Base-by-base conservation (phyloP, 148 eudicot genomes). In the Diospyros lotus region DNA sequence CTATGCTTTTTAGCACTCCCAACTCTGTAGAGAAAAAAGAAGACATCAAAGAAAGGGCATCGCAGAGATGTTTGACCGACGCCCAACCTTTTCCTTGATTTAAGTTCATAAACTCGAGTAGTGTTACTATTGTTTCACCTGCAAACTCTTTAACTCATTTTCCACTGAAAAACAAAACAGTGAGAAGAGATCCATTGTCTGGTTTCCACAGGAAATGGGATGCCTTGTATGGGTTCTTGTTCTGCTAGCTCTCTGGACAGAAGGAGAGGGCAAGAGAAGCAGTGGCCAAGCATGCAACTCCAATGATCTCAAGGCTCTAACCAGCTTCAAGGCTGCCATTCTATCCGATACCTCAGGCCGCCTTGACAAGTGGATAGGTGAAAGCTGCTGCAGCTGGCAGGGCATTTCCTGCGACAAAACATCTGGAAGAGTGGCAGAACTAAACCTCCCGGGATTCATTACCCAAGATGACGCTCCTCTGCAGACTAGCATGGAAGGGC, bases 341-440 rank as follows among this genome's bases (percentile, higher is more conserved):
- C 67, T 12, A 51, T 55, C 58, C 12, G 88, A 89, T 83, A 71
- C 77, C 41, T 86, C 90, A 0, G 76, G 75, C 4, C 81, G 90
- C 64, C 79, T 87, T 0, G 58, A 60, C 4, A 83, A 66, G 46
- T 88, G 92, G 92, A 73, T 66, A 0, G 92, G 89, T 2, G 58
- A 2, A 58, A 65, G 48, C 10, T 88, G 92, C 71, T 88, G 89
- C 69, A 43, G 70, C n/a, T 89, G 89, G 90, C 81, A 71, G 5
- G 89, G 89, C 12, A 87, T 87, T 42, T 38, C 63, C 43, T 89
- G 93, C 67, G 78, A 80, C 18, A 83, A 64, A 4, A 68, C 9
- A 10, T 86, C 88, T 3, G 84, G 83, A 45, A 81, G 91, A 80
- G 91, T 90, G n/a, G 83, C 72, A 8, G 72, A 84, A 75, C 66